Percentiles rank a stretch among this genome's conserved stretches.
Evolutionary conservation across 139 green algal genomes (phyloP).

Genomic region (Parachlorella kessleri): DNA sequence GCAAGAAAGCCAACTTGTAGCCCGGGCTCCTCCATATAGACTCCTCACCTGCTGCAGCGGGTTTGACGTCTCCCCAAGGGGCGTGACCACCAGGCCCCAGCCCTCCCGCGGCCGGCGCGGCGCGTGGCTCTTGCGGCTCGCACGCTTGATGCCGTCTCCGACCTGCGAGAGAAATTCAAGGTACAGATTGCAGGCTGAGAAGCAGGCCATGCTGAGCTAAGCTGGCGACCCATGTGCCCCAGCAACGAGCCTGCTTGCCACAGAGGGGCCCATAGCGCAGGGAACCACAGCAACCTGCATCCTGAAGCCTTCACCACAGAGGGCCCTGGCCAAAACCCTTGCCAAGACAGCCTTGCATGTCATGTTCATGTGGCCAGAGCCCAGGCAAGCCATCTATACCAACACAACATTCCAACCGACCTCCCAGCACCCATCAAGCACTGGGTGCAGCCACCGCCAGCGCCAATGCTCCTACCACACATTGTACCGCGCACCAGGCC

Average conservation of each 20-base stretch:
- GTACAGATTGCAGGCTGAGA: background rate
- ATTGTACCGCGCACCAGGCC: constrained; percentile 28
- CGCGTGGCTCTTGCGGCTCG: constrained; percentile 26
- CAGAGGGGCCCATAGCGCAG: background rate
- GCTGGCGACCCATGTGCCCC: background rate
- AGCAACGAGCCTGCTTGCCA: background rate
- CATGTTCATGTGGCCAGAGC: too few relatives aligned
- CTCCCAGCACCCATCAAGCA: too few relatives aligned
- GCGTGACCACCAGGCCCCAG: constrained; percentile 48
- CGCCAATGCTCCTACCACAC: too few relatives aligned
- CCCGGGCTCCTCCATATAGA: too few relatives aligned
- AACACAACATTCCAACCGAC: too few relatives aligned
- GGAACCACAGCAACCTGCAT: background rate
- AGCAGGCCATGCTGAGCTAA: background rate
- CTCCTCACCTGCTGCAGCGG: too few relatives aligned
- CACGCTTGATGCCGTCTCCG: constrained; percentile 29
- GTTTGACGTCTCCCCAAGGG: constrained; percentile 34
- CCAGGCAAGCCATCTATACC: too few relatives aligned
- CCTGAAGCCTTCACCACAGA: background rate
- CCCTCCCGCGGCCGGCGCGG: constrained; percentile 39
- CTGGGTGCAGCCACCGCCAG: too few relatives aligned
- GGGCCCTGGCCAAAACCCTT: background rate
- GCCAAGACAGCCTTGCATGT: too few relatives aligned
- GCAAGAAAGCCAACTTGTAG: too few relatives aligned
- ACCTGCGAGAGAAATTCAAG: constrained; percentile 12